Conservation (phyloP, 2,329 filamentous ascomycete genomes). For the Hymenoscyphus albidus region DNA sequence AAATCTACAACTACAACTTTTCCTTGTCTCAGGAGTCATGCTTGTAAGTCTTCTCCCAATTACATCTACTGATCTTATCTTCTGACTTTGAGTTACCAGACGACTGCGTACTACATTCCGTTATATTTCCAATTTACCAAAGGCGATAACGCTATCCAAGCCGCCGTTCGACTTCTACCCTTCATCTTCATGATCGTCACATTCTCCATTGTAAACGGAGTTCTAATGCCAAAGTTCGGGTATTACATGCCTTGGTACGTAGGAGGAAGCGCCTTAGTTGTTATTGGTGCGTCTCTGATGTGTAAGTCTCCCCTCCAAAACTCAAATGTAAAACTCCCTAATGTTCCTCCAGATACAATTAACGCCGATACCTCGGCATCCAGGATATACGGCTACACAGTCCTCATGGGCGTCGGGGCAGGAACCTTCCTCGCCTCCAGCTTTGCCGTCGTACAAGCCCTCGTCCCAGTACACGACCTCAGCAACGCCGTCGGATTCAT, state of each 20-base stretch:
- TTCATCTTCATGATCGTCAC: constrained; percentile 36
- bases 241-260: constrained; percentile 41
- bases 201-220: constrained; percentile 35
- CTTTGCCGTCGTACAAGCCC: constrained; percentile 36
- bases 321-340: neutral
- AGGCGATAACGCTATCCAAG: constrained; percentile 43
- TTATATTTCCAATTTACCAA: constrained; percentile 40
- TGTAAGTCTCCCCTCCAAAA: constrained; percentile 18
- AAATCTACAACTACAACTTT: neutral
- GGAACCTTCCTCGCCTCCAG: constrained; percentile 37
- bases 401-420: constrained; percentile 41
- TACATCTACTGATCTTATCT: neutral
- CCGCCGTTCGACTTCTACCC: constrained; percentile 37
- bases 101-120: constrained; percentile 38
- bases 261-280: constrained; percentile 34
- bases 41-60: neutral
- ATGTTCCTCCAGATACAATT: constrained; percentile 14
- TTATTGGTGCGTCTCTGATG: constrained; percentile 32
- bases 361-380: constrained; percentile 25
- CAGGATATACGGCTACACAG: constrained; percentile 35
- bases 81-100: neutral
- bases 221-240: constrained; percentile 34
- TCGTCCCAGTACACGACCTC: constrained; percentile 33
- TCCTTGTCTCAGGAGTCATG: neutral
- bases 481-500: constrained; percentile 39